Evolutionary conservation across 345 rosid species (phyloP), one percentile per base, ranked within the genome.

Genomic region (Syzygium oleosum): DNA sequence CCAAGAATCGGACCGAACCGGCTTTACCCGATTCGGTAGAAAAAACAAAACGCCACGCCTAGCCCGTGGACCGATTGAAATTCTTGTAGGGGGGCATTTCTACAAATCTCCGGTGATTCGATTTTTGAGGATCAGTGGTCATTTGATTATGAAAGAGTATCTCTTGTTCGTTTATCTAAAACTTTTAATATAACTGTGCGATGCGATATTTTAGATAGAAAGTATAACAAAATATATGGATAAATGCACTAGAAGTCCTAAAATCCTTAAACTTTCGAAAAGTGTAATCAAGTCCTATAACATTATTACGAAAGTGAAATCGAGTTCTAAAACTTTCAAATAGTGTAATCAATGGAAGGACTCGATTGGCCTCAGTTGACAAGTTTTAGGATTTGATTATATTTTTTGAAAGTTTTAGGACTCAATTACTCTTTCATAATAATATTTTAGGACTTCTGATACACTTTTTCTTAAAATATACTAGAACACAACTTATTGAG

Each of bases 101-200:
- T 16, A 16, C 43, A 2, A 9, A 31, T 31, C 43, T 65, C 22
- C 0, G 4, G 10, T 65, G 0, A 65, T 31, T 4, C 10, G 78
- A 65, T 15, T 68, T 68, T 68, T 41, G 46, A 34, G 79, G 25
- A 34, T 9, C 12, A 7, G 10, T 19, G 79, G 12, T 68, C 0
- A 17, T 34, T 68, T 34, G 5, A 68, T 68, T 9, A 3, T 15
- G 31, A 29, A 2, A 1, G 21, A 29, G 21, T 14, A 63, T 31
- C 0, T 0, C 1, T 31, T 0, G 1, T 31, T 3, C 17, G 41
- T 65, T 65, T 31, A 29, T 65, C 3, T 7, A 9, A 29, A 29
- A 16, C 5, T 5, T 7, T 65, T 65, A 15, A 7, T 3, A 29
- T 65, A 65, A 65, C 12, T 29, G 11, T 29, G 31, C 6, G 38